Evolutionary conservation across 2,329 filamentous ascomycete genomes (phyloP), one percentile per base, ranked within the genome.

Genomic region (Cadophora sp.): DNA sequence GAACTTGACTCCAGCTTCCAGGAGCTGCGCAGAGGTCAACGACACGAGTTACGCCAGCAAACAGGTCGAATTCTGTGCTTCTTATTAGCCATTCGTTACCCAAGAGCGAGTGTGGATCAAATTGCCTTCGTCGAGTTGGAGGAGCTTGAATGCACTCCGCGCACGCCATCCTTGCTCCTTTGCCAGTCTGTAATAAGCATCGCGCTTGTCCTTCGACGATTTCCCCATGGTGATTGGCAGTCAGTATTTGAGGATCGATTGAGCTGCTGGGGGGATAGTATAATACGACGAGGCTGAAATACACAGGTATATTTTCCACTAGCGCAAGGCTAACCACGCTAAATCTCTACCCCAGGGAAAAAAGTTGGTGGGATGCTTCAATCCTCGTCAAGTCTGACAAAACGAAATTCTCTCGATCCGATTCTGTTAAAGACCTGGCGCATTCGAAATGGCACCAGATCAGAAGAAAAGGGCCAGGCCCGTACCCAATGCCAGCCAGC

Each of bases 111-210:
- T 16, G 30, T 59, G 11, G 36, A 13, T 62, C n/a, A 27, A 58
- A 53, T 45, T 72, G 89, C 88, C 88, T 82, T 90, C 94, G 78
- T 99, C 94, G 27, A 99, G 88, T 80, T 99, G 96, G 14, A 99
- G 88, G 27, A 99, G 87, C 81, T 99, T 99, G 83, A 97, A 99
- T 9, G 96, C 96, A 72, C 94, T 97, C 66, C 96, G 88, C 33
- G 96, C 96, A 43, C 96, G 92, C 95, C 96, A 99, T 71, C 96
- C 96, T 83, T 99, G 96, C 80, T 99, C 96, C 81, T 99, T 99
- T 20, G 96, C 96, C 9, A 99, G 91, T 63, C 96, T 89, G 77
- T 99, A 99, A 81, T 99, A 99, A 55, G 94, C 94, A 79, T 99
- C 96, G 62, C 96, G 92, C 82, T 99, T 99, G 78, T 99, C 96